Evolutionary conservation across 1,139 yeast genomes (phyloP).

Genomic region (Blastobotrys niveus): DNA sequence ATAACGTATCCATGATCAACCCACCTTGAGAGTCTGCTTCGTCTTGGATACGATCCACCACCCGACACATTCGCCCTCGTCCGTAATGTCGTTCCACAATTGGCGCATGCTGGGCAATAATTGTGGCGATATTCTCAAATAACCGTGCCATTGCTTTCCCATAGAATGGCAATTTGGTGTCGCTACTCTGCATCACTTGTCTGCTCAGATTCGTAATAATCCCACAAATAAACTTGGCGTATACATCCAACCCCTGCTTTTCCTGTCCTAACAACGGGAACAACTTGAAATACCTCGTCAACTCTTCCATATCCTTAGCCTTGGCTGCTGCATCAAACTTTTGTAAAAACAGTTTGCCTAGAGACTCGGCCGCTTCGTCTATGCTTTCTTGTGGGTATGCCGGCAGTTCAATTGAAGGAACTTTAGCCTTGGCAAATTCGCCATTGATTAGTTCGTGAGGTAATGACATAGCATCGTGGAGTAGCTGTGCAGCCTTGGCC

Average conservation of each 20-base stretch:
- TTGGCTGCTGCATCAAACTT: conserved; percentile 70
- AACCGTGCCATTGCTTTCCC: conserved; percentile 67
- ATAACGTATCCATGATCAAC: conserved; percentile 76
- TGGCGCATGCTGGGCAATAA: conserved; percentile 80
- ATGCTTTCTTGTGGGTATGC: conserved; percentile 63
- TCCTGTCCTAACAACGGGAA: conserved; percentile 81
- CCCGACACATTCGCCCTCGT: conserved; percentile 54
- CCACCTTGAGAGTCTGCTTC: conserved; percentile 93
- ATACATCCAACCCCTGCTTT: conserved; percentile 67
- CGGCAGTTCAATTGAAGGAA: conserved; percentile 90
- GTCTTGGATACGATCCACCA: conserved; percentile 66
- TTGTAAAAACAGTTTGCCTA: conserved; percentile 51
- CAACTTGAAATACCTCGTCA: conserved; percentile 74
- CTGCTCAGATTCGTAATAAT: conserved; percentile 79
- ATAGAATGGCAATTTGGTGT: conserved; percentile 41
- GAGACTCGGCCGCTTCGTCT: conserved; percentile 50
- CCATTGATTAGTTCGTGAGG: conserved; percentile 54
- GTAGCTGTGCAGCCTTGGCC: conserved; percentile 65
- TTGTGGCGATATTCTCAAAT: conserved; percentile 78
- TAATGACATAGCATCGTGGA: conserved; percentile 47
- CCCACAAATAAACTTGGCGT: conserved; percentile 79
- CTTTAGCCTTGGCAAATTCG: conserved; percentile 71
- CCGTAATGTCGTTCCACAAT: conserved; percentile 72
- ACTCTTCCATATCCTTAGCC: conserved; percentile 55
- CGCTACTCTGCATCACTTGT: conserved; percentile 41